Evolutionary conservation across 345 rosid genomes (phyloP), one percentile per base, ranked within the genome.

Genomic region (Brassica rapa): DNA sequence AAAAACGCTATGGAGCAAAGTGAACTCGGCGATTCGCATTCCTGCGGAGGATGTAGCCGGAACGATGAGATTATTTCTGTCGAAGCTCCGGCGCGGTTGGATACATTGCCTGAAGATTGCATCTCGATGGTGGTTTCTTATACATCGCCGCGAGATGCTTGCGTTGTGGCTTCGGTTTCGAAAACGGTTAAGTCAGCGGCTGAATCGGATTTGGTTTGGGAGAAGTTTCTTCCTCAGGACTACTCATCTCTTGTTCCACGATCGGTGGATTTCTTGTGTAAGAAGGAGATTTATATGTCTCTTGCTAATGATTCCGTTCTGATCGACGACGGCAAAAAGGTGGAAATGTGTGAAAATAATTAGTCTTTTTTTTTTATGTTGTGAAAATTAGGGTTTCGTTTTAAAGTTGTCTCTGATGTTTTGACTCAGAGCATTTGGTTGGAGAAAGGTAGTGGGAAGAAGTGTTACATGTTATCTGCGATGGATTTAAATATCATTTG

Each of bases 241-340:
- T 80, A 84, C 53, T 37, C 43, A 0, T 46, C 75, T 60, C 46
- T 86, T 0, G 63, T 86, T 0, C 41, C 85, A 10, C 57, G 21
- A 0, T 71, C 88, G 4, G 8, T 43, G 6, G 23, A 11, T 64
- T 30, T 16, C n/a, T 72, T 73, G 8, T 83, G 89, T 35, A 86
- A 83, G 77, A 93, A 90, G 60, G 79, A 83, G 23, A 73, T 89
- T 9, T 89, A 72, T 80, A 21, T 85, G 0, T 81, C 77, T 57
- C 77, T 76, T 15, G 81, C 80, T 12, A 46, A 71, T 32, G 77
- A 70, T 12, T 89, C 90, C 1, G 67, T 89, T 71, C 82, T 88
- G n/a, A 76, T 91, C 71, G 88, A 91, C 1, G 35, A 79, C 1
- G 95, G 89, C 11, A 83, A 74, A 67, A 86, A 75, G 98, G 97